Evolutionary conservation across 1,284 basidiomycete genomes (phyloP), one percentile per base, ranked within the genome.

Genomic region (Rhodotorula sp.): DNA sequence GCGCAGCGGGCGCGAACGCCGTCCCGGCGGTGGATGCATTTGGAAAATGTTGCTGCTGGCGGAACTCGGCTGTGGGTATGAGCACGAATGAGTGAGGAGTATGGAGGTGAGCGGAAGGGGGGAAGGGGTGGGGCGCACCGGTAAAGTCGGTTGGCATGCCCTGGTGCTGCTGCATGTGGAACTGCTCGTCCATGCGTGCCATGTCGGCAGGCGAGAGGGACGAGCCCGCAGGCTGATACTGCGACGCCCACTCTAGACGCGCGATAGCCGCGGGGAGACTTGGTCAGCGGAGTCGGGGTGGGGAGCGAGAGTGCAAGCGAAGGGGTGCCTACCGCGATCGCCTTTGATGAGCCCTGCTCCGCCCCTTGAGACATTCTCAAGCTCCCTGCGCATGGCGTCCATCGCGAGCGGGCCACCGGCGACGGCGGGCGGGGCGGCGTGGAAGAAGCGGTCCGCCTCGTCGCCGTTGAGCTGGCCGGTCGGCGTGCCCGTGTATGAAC

Each of bases 121-220:
- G 5, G 32, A 19, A 15, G n/a, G 60, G 34, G 17, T 25, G 39
- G 48, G 48, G 66, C 72, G 48, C 21, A 74, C 73, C 61, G 3
- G 73, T 67, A 37, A 76, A 67, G 41, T 72, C 67, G 55, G 58
- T 65, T 2, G 72, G 64, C 61, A 54, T 54, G 17, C 61, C 65
- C 22, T 70, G 69, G 25, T 55, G 61, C 51, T 69, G 66, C 53
- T 71, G 72, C 67, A 61, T 57, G 37, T 68, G 60, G 62, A 76
- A 76, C 68, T 74, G 72, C 39, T 76, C 61, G 39, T 76, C 68
- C 70, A 76, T 72, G 25, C 69, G 48, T 2, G 75, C 75, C 48
- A 74, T 48, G 39, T 76, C 75, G 60, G 57, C 61, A 0, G 72
- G 70, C 55, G 44, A 64, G 8, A 76, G 41, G 15, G 67, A 64